A percentile compares a stretch with the other conserved stretches of the same genome.
Evolutionary conservation across 805 yeast species (phyloP).

Genomic region (Lipomyces japonicus): DNA sequence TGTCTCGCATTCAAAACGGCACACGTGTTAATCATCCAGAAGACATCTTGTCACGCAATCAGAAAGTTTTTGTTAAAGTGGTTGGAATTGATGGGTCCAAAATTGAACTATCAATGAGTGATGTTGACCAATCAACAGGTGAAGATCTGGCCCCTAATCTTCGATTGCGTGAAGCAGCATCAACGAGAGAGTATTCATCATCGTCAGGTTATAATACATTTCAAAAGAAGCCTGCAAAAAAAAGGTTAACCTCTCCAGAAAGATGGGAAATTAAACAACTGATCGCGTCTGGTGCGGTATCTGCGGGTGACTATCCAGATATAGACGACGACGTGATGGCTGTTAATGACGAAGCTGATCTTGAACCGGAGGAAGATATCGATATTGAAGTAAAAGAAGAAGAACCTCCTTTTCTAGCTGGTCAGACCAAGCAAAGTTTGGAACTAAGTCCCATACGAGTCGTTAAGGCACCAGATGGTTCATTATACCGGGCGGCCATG

Average conservation of each 20-base stretch:
- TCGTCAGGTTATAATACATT: neutral
- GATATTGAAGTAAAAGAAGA: conserved; percentile 70
- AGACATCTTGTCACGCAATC: conserved; percentile 54
- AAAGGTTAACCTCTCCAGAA: conserved; percentile 75
- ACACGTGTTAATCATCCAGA: conserved; percentile 53
- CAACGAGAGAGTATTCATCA: neutral
- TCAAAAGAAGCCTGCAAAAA: conserved; percentile 27
- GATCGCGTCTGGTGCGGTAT: conserved; percentile 71
- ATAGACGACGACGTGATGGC: conserved; percentile 43
- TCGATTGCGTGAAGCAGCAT: conserved; percentile 12
- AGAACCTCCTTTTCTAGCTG: conserved; percentile 70
- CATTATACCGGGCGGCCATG: conserved; percentile 70
- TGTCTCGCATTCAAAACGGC: conserved; percentile 57
- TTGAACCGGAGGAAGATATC: conserved; percentile 47
- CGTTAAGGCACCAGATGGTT: conserved; percentile 73
- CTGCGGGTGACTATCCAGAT: conserved; percentile 67
- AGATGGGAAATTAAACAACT: conserved; percentile 85
- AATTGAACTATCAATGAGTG: conserved; percentile 63
- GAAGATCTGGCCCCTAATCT: conserved; percentile 30
- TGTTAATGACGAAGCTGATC: conserved; percentile 37
- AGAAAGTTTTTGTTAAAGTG: conserved; percentile 64
- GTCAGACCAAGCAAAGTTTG: conserved; percentile 44
- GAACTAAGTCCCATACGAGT: conserved; percentile 52
- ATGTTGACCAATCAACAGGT: conserved; percentile 70
- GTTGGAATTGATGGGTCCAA: conserved; percentile 44